Conservation (phyloP, 352 stramenopile genomes). For the Phytophthora colocasiae region DNA sequence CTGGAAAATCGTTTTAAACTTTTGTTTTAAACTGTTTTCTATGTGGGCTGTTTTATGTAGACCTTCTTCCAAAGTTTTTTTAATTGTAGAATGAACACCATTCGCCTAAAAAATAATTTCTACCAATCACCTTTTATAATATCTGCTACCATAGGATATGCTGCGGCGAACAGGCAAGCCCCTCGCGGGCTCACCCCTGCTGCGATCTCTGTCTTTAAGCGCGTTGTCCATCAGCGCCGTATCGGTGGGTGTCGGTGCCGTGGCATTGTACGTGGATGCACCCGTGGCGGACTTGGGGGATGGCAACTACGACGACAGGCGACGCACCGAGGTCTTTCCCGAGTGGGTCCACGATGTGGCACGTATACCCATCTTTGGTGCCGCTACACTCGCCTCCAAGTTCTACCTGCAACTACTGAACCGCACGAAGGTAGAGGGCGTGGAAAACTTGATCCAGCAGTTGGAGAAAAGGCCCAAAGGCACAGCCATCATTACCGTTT, state of each 20-base stretch:
- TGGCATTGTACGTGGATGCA: slow-evolving; percentile 68
- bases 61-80: too few species aligned
- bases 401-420: slow-evolving; percentile 67
- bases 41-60: too few species aligned
- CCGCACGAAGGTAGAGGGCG: slow-evolving; percentile 49
- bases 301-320: slow-evolving; percentile 49
- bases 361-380: slow-evolving; percentile 56
- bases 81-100: too few species aligned
- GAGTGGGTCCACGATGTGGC: slow-evolving; percentile 73
- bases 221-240: slow-evolving; percentile 28
- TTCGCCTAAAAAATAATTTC: too few species aligned
- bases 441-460: slow-evolving; percentile 52
- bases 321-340: slow-evolving; percentile 56
- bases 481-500: slow-evolving; percentile 81
- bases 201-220: slow-evolving; percentile 29
- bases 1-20: too few species aligned
- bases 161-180: slow-evolving; percentile 33
- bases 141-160: too few species aligned
- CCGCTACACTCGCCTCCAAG: slow-evolving; percentile 59
- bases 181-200: slow-evolving; percentile 15
- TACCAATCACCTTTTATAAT: too few species aligned
- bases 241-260: slow-evolving; percentile 46
- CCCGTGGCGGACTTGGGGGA: slow-evolving; percentile 63
- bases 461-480: slow-evolving; percentile 51
- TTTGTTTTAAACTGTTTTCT: too few species aligned